Percentiles rank a stretch among this genome's conserved stretches.
phyloP scores from a whole-genome alignment of 805 yeast species.

The Yamadazyma olivae region DNA sequence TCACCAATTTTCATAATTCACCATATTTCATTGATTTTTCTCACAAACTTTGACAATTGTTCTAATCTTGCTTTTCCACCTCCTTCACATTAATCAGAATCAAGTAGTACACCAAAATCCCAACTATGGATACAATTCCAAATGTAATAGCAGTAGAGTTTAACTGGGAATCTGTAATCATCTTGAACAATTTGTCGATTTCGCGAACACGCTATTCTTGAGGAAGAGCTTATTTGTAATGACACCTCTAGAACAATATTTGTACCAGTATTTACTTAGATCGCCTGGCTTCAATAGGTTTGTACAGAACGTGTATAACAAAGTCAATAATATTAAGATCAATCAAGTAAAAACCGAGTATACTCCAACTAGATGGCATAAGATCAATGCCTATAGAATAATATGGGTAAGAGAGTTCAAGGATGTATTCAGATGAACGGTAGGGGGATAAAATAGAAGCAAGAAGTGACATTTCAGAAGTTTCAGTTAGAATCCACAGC shows the following conservation, averaged over 20 bases:
- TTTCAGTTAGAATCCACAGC: too few species aligned
- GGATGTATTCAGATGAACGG: conserved; percentile 29
- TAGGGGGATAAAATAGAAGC: neutral
- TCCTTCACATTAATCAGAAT: conserved; percentile 45
- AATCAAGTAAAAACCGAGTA: conserved; percentile 24
- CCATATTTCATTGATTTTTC: too few species aligned
- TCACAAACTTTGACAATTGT: too few species aligned
- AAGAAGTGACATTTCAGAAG: neutral
- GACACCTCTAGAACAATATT: conserved; percentile 45
- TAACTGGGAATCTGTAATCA: conserved; percentile 85
- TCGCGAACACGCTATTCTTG: neutral
- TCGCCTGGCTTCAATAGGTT: conserved; percentile 60
- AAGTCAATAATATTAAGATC: conserved; percentile 53
- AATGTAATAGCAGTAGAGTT: conserved; percentile 68
- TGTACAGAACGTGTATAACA: conserved; percentile 61
- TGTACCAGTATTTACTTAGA: conserved; percentile 44
- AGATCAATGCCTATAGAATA: conserved; percentile 55
- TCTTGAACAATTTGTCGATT: conserved; percentile 21
- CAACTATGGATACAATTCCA: conserved; percentile 68
- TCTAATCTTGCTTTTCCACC: too few species aligned
- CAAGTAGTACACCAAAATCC: conserved; percentile 72
- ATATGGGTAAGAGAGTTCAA: conserved; percentile 63
- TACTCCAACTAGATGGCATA: conserved; percentile 53
- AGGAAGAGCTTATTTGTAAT: conserved; percentile 1
- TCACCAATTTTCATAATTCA: too few species aligned